Percentiles rank a stretch among this genome's conserved stretches.
These are phyloP conservation scores for Trichoderma gracile DNA, from an alignment of 2,329 filamentous ascomycete species.

Conservation along the genomic window DNA sequence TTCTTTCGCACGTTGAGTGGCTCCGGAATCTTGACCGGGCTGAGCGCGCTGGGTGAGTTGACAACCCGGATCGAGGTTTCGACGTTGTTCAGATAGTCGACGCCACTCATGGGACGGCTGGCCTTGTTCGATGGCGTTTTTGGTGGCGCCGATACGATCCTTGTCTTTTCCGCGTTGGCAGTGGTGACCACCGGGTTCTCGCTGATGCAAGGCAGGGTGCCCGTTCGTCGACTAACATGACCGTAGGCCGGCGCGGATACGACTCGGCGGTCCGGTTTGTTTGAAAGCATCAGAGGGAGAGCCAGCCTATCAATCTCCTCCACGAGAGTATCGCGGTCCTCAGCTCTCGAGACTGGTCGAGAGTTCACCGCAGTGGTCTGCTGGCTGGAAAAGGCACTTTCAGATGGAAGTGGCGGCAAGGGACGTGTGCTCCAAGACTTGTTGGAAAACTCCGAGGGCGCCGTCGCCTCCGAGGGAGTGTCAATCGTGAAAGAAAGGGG, in stretches of 20 bases:
- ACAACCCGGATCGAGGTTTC: conserved; percentile 58
- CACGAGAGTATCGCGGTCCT: neutral
- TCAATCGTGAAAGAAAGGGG: conserved; percentile 48
- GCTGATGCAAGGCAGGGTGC: conserved; percentile 51
- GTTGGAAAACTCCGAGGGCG: conserved; percentile 35
- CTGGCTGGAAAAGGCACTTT: conserved; percentile 30
- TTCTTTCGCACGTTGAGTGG: conserved; percentile 49
- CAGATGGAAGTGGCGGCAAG: conserved; percentile 51
- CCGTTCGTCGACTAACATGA: conserved; percentile 41
- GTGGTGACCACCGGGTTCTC: conserved; percentile 41
- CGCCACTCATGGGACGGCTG: conserved; percentile 39
- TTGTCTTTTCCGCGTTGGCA: conserved; percentile 40
- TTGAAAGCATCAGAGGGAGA: conserved; percentile 37
- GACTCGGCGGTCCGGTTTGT: conserved; percentile 47
- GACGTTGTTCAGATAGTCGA: conserved; percentile 49
- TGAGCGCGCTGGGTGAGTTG: conserved; percentile 47
- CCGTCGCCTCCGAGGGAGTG: conserved; percentile 34
- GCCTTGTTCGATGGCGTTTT: conserved; percentile 37
- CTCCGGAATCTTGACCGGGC: conserved; percentile 39
- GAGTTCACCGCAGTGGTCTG: conserved; percentile 29
- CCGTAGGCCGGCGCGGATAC: conserved; percentile 54
- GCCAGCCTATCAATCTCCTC: conserved; percentile 36
- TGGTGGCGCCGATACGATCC: conserved; percentile 51
- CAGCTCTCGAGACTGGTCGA: conserved; percentile 34
- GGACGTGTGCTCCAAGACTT: conserved; percentile 52